Percentiles rank a stretch among this genome's conserved stretches.
Evolutionary conservation across 1,139 yeast species (phyloP).

Genomic region (Suhomyces ambrosiae): DNA sequence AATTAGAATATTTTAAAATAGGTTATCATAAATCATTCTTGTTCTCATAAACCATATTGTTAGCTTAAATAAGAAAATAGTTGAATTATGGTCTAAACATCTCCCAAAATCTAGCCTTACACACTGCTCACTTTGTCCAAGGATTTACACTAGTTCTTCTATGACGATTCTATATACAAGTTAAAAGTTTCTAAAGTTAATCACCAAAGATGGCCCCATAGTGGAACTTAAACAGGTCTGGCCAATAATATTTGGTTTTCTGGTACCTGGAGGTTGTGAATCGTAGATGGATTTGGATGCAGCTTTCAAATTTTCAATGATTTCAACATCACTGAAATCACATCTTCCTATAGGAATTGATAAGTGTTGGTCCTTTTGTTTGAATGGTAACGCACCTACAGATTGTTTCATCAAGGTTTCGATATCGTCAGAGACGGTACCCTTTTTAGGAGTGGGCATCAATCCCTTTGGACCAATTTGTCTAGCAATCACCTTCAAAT

Average conservation of each 20-base stretch:
- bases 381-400: constrained; percentile 70
- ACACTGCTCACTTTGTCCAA: background rate
- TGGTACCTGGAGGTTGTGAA: constrained; percentile 59
- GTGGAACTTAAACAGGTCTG: constrained; percentile 71
- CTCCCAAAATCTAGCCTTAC: too few relatives aligned
- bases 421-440: constrained; percentile 79
- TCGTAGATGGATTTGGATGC: constrained; percentile 66
- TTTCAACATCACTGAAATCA: constrained; percentile 74
- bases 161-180: constrained; percentile 9
- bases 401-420: constrained; percentile 53
- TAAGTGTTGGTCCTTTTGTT: constrained; percentile 64
- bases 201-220: constrained; percentile 78
- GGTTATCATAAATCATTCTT: too few relatives aligned
- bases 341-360: constrained; percentile 78
- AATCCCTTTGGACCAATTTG: constrained; percentile 85
- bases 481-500: constrained; percentile 69
- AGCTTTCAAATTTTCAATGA: constrained; percentile 69
- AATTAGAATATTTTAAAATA: too few relatives aligned
- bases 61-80: too few relatives aligned
- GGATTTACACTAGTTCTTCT: too few relatives aligned
- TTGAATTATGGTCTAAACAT: too few relatives aligned
- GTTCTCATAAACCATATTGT: too few relatives aligned
- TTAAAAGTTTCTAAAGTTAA: constrained; percentile 41
- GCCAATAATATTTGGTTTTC: constrained; percentile 72
- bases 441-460: constrained; percentile 85